Evolutionary conservation across 164 flowering plant genomes (phyloP), one percentile per base, ranked within the genome.

Genomic region (Annona cherimola): DNA sequence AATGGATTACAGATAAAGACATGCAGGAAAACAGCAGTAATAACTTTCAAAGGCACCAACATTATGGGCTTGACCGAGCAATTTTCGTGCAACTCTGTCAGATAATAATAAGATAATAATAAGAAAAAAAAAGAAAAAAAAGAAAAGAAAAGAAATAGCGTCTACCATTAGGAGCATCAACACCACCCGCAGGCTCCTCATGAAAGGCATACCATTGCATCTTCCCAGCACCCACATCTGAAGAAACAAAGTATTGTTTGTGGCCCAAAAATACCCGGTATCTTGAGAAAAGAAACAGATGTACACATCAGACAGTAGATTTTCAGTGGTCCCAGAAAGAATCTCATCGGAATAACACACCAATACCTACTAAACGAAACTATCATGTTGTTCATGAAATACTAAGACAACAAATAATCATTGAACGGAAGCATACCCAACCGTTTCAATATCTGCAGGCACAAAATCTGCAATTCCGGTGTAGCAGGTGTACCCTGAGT

Each of bases 201-300:
- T 95, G 80, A 80, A 95, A 93, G 63, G 89, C 99, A 82, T 95
- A 95, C 98, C 99, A 95, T 82, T 95, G 99, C 96, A 95, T 95
- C 87, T 93, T 95, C 71, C 98, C 98, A 43, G 78, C 93, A 72
- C 99, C 99, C 46, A 93, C 99, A 80, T 95, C 98, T 41, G 99
- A 95, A 68, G 98, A 93, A 54, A 95, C 99, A 76, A 95, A 95
- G 82, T 95, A 95, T 61, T 95, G 97, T 82, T 91, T 93, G 88
- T 93, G 97, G 60, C 98, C 98, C 82, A 95, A 82, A 79, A 93
- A 95, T 45, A 95, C 97, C 41, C 98, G 96, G 81, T 93, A 95
- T 88, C 97, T 92, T 75, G 76, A 80, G 46, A 73, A 75, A 66
- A 76, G 16, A 75, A 75, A 61, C 45, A 45, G 35, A 68, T 19